phyloP scores from a whole-genome alignment of 2,329 filamentous ascomycete genomes.

The Penicillium sp. region DNA sequence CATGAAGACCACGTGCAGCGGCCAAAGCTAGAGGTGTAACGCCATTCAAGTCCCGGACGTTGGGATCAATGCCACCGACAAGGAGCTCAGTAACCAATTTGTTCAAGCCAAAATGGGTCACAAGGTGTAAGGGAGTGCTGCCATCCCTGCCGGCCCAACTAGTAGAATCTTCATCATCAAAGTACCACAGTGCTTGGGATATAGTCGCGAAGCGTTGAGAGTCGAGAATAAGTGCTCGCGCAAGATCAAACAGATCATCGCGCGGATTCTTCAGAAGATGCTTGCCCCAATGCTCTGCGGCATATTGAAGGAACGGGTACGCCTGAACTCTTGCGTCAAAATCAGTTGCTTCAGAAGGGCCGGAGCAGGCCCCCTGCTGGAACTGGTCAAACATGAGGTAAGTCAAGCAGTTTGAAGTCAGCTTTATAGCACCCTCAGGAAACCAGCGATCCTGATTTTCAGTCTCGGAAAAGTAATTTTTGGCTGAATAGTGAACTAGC shows the following conservation, averaged over 20 bases:
- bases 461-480: conserved; percentile 8
- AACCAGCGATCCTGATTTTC: conserved; percentile 10
- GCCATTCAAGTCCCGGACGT: conserved; percentile 7
- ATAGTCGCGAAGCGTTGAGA: conserved; percentile 1
- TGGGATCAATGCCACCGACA: conserved; percentile 1
- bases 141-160: conserved; percentile 14
- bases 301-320: conserved; percentile 10
- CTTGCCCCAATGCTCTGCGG: conserved; percentile 8
- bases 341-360: conserved; percentile 7
- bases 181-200: conserved; percentile 12
- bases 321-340: conserved; percentile 5
- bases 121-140: conserved; percentile 10
- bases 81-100: conserved; percentile 9
- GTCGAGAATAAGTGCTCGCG: conserved; percentile 2
- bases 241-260: neutral
- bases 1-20: neutral
- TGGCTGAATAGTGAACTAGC: conserved; percentile 10
- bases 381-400: conserved; percentile 12
- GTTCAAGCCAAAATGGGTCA: conserved; percentile 11
- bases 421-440: conserved; percentile 5
- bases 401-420: conserved; percentile 6
- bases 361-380: conserved; percentile 1
- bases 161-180: conserved; percentile 8
- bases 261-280: conserved; percentile 7
- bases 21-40: conserved; percentile 8